Conservation (phyloP, 1,284 basidiomycete genomes). For the Ganoderma sp. region DNA sequence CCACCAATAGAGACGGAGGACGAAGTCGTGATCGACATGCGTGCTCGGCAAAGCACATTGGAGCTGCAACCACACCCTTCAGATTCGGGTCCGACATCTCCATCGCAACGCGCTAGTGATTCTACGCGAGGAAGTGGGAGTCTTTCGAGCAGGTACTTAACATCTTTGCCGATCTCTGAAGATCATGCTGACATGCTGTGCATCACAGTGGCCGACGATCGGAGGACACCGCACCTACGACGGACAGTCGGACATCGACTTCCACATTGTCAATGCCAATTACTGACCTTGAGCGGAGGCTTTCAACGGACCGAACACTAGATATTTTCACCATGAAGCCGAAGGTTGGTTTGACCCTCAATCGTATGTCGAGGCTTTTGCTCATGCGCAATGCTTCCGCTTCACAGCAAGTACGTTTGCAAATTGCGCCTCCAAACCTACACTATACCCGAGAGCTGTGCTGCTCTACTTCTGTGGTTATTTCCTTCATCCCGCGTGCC, state of each 20-base stretch:
- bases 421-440: slow-evolving; percentile 84
- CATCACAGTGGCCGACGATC: slow-evolving; percentile 59
- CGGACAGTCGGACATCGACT: slow-evolving; percentile 56
- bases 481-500: slow-evolving; percentile 81
- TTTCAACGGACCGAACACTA: slow-evolving; percentile 81
- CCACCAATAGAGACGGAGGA: slow-evolving; percentile 49
- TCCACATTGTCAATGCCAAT: slow-evolving; percentile 62
- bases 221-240: slow-evolving; percentile 61
- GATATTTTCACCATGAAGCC: slow-evolving; percentile 98
- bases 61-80: slow-evolving; percentile 26
- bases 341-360: slow-evolving; percentile 66
- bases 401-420: slow-evolving; percentile 83
- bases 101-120: slow-evolving; percentile 36
- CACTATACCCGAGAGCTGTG: slow-evolving; percentile 84
- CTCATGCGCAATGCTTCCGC: background rate
- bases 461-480: slow-evolving; percentile 73
- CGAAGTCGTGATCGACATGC: slow-evolving; percentile 60
- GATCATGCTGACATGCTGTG: slow-evolving; percentile 3
- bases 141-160: slow-evolving; percentile 57
- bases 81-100: slow-evolving; percentile 18
- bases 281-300: slow-evolving; percentile 79
- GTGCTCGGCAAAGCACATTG: slow-evolving; percentile 44
- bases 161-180: slow-evolving; percentile 31
- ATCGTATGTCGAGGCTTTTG: background rate
- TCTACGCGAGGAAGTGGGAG: slow-evolving; percentile 44